A percentile compares a stretch with the other conserved stretches of the same genome.
Evolutionary conservation across 106 monocot genomes (phyloP).

Genomic region (Platanthera guangdongensis): DNA sequence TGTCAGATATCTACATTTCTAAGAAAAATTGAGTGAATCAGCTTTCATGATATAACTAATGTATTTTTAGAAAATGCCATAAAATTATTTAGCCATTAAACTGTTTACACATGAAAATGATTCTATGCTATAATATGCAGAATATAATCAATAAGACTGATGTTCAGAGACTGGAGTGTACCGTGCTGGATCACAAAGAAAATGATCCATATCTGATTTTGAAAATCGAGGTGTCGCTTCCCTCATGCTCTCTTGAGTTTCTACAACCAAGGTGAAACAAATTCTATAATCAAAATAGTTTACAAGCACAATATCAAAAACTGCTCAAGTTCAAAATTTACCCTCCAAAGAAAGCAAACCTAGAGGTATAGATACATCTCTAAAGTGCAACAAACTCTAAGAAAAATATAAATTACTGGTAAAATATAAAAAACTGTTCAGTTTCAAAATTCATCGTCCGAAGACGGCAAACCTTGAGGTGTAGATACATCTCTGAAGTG

Average conservation of each 20-base stretch:
- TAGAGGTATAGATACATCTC: background rate
- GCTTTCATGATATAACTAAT: too few species aligned
- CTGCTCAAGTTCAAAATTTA: slow-evolving; percentile 4
- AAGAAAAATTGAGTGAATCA: too few species aligned
- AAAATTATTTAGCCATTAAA: too few species aligned
- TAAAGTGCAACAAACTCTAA: background rate
- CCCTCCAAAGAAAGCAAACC: slow-evolving; percentile 12
- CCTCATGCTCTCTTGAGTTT: slow-evolving; percentile 13
- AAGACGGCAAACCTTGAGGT: background rate
- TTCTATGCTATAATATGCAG: too few species aligned
- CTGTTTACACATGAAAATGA: too few species aligned
- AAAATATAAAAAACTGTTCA: too few species aligned
- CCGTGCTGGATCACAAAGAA: slow-evolving; percentile 52
- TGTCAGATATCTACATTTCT: too few species aligned
- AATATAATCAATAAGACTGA: too few species aligned
- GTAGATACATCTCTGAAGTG: slow-evolving; percentile 49
- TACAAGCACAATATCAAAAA: background rate
- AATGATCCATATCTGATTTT: slow-evolving; percentile 56
- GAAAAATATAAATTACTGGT: too few species aligned
- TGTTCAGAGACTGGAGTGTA: slow-evolving; percentile 11
- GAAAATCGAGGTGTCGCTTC: slow-evolving; percentile 50
- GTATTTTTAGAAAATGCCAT: too few species aligned
- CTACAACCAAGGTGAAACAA: slow-evolving; percentile 24
- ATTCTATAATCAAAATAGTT: too few species aligned
- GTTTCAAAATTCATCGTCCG: too few species aligned